Base-by-base conservation (phyloP, 2,329 filamentous ascomycete genomes). In the Diaporthe citri region DNA sequence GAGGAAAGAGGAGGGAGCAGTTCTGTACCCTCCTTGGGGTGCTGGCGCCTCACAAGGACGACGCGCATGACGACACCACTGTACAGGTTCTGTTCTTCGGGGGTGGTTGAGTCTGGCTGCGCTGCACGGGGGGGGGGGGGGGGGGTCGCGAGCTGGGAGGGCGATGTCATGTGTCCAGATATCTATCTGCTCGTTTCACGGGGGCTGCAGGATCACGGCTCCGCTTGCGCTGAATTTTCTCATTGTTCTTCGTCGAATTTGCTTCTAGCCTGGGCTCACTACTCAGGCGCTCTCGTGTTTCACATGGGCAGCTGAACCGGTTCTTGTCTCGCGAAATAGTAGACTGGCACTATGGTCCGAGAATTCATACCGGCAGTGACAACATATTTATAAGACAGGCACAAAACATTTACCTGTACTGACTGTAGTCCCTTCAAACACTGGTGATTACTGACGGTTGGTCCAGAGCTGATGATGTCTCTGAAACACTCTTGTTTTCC, bases 71-170 rank as follows among this genome's bases (percentile, higher is more conserved):
- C 79, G 95, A 97, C 81, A 87, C 96, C 72, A 97, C 95, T 0
- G 93, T 97, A 22, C 93, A 97, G 83, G 94, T 97, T 43, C 93
- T 96, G 75, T 96, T 97, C 86, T 95, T 95, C 78, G 91, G 70
- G 28, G 20, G 17, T 36, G n/a, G 3, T 8, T 28, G 28, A 25
- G 39, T 12, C 20, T n/a, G 39, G 10, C n/a, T 57, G 43, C 5
- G 5, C n/a, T n/a, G n/a, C n/a, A n/a, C n/a, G n/a, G n/a, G n/a
- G n/a, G n/a, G 41, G 17, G 17, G 8, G 4, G 25, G 12, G 28
- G 12, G 25, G 43, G 20, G 6, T 13, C 1, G 28, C 31, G 8
- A 8, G 31, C 2, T 25, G 13, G 20, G 46, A n/a, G 9, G 12
- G 25, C 12, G 2, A 15, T 15, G 20, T 28, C 4, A 15, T 13